Base-by-base conservation (phyloP, 148 eudicot species). In the Camellia granthamiana region DNA sequence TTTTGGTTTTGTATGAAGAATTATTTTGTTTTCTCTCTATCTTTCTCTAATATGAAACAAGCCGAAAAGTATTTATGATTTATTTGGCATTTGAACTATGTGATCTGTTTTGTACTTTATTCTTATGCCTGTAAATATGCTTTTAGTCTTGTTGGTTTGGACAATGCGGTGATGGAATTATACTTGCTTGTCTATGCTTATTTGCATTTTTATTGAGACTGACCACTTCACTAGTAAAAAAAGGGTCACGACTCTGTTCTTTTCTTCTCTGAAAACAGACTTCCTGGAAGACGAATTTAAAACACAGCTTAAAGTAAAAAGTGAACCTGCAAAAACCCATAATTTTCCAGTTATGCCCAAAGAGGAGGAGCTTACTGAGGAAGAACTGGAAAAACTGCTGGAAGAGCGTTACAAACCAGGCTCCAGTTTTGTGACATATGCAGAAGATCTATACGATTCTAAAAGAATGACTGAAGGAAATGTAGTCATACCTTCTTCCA, bases 301-400 rank as follows among this genome's bases (percentile, higher is more conserved):
- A 69, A 44, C 81, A 44, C 82, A 81, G 16, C 80, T 78, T 74
- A 81, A 87, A 67, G 87, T 77, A 8, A 81, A 75, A 65, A 81
- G 69, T 81, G 92, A 86, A 81, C 82, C 91, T 77, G 89, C 80
- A 59, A 91, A 81, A 83, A 85, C 77, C 66, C 85, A 85, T 43
- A 69, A 81, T 42, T 59, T 76, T 86, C 91, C 94, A 43, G 75
- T 89, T 77, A 68, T 86, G 13, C 97, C 93, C 19, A 93, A 96
- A 81, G 98, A 92, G 79, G 99, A 96, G 83, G 97, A 88, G 78
- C 75, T 91, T 81, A 91, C 88, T 72, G 97, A 89, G 72, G 97
- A 90, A 78, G 99, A 93, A 69, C 85, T 92, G 21, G 98, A 96
- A 70, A 85, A 88, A 80, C 76, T 86, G 82, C 38, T 92, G 80